Base-by-base conservation (phyloP, 306 rosid species). In the Quercus gilva region DNA sequence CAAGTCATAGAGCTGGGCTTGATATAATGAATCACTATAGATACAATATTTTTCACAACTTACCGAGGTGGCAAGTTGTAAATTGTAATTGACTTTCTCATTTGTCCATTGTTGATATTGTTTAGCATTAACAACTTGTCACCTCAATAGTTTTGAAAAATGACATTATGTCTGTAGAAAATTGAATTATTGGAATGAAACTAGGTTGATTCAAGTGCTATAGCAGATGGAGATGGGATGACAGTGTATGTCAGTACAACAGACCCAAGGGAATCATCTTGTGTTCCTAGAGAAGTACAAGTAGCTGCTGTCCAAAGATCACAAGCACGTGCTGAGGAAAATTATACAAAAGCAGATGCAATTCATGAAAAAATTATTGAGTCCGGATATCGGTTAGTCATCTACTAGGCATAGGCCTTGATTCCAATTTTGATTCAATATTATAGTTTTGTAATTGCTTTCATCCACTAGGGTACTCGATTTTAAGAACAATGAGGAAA, bases 151-250 rank as follows among this genome's bases (percentile, higher is more conserved):
- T 43, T 43, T 13, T 9, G 8, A 43, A 43, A 43, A 43, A 43
- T 1, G 37, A 33, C 1, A 7, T 41, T 41, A 6, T 6, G 12
- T 10, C 51, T 10, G 0, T 43, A 43, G 51, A 6, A 73, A 23
- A 6, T 61, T 61, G 59, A 78, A 45, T 59, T 60, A 14, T 84
- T 5, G 63, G 55, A 55, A 78, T 84, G 78, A 64, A 23, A 81
- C 49, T 78, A 95, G 99, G 90, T 95, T 63, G 94, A 91, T 84
- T 84, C 86, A 55, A 95, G 78, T 77, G 94, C 98, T n/a, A 88
- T 95, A 37, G 85, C 94, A 45, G 99, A 95, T 82, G 99, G 98
- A 33, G 99, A 95, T 82, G 84, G 94, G 5, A 31, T 95, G 80
- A 91, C 98, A 4, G 98, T 91, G 10, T 92, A 91, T 87, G 98